phyloP scores from a whole-genome alignment of 345 rosid species.

The Angophora floribunda region DNA sequence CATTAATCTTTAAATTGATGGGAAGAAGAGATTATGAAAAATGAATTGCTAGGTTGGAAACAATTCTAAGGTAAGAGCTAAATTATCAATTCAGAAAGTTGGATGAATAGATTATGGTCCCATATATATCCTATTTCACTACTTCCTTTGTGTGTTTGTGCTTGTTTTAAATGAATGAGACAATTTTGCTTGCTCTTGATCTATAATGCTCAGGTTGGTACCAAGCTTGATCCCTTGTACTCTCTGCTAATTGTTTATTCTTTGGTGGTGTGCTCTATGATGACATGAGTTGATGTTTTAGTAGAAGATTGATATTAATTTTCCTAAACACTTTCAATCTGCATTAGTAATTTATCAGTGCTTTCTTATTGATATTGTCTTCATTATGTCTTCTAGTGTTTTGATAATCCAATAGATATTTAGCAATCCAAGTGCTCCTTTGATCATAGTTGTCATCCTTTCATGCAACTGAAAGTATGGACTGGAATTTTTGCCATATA shows the following conservation, averaged over 20 bases:
- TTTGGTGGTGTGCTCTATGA: background rate
- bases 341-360: background rate
- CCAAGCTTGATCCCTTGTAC: background rate
- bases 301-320: background rate
- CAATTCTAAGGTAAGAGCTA: background rate
- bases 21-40: background rate
- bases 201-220: background rate
- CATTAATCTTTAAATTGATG: background rate
- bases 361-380: background rate
- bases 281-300: background rate
- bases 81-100: background rate
- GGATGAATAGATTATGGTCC: background rate
- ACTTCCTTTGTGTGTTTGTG: background rate
- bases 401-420: background rate
- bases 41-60: background rate
- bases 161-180: background rate
- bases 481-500: background rate
- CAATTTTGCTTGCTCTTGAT: background rate
- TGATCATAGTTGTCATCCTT: background rate
- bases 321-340: background rate
- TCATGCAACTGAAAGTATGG: background rate
- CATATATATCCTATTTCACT: background rate
- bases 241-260: background rate
- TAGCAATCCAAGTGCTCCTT: background rate
- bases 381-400: background rate